Base-by-base conservation (phyloP, 2,329 filamentous ascomycete species). In the Colletotrichum sp. region DNA sequence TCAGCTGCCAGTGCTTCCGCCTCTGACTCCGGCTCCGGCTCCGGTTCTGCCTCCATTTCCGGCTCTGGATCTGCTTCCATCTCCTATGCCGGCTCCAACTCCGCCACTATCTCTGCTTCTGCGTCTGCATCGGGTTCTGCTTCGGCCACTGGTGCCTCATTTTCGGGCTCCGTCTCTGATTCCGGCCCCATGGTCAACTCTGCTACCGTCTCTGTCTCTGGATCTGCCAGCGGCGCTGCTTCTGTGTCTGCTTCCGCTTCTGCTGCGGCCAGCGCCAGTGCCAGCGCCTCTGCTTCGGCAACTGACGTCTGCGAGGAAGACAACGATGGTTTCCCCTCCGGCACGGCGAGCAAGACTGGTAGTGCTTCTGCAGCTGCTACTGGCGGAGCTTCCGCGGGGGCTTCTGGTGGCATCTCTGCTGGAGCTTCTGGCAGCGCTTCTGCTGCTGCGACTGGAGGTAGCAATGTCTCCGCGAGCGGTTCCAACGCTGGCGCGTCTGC, bases 301-400 rank as follows among this genome's bases (percentile, higher is more conserved):
- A 61, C 65, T 8, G 69, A 72, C 59, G 72, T 65, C 15, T 77
- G 74, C 59, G 72, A 75, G 8, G 75, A 77, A 22, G 75, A 77
- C 8, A 69, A 77, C 27, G 75, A 75, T 16, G 74, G 65, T 13
- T 48, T 71, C 36, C 44, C 71, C 13, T 63, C 61, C 25, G 48
- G 13, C 19, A 39, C 66, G 12, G 15, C n/a, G 36, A 70, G 28
- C 30, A 60, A 32, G 27, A 64, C 65, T 19, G 52, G n/a, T 15
- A 44, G 71, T 32, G 27, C 60, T 3, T 66, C 74, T 61, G 73
- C 63, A 4, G 34, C 63, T 6, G 25, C 44, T 22, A 72, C 77
- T 61, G 48, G 69, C 67, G 34, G 68, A 0, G 39, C 44, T 72
- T 27, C 52, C 78, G 36, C 74, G 67, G 27, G 71, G 71, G 15